Conservation (phyloP, 495 filamentous ascomycete genomes). For the Talaromyces proteolyticus region DNA sequence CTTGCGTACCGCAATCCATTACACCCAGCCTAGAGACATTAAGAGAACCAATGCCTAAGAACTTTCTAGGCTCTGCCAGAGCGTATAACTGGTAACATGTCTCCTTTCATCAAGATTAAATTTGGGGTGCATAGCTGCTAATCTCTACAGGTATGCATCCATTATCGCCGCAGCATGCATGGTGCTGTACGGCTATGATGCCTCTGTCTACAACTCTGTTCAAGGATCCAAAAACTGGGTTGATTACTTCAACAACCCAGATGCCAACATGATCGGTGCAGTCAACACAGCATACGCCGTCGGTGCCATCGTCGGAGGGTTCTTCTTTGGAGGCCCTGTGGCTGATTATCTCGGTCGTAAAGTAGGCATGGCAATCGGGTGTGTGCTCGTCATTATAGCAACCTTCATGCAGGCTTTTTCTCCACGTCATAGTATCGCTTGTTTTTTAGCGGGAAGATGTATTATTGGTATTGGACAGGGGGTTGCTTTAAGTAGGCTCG, state of each 20-base stretch:
- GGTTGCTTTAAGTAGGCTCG: constrained; percentile 56
- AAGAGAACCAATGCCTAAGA: too few relatives aligned
- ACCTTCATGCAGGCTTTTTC: constrained; percentile 59
- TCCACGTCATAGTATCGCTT: constrained; percentile 47
- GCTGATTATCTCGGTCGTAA: constrained; percentile 54
- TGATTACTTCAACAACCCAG: constrained; percentile 49
- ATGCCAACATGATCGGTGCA: constrained; percentile 43
- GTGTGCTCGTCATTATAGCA: constrained; percentile 50
- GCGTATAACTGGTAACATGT: too few relatives aligned
- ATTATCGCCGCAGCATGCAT: constrained; percentile 59
- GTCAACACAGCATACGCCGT: constrained; percentile 61
- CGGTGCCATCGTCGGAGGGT: constrained; percentile 56
- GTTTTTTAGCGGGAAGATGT: constrained; percentile 55
- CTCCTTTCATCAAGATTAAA: too few relatives aligned
- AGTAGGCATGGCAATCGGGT: constrained; percentile 51
- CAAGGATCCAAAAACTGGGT: constrained; percentile 55
- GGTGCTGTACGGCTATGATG: constrained; percentile 64
- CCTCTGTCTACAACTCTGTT: constrained; percentile 59
- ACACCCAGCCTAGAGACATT: too few relatives aligned
- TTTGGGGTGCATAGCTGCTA: too few relatives aligned
- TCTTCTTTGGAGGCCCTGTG: constrained; percentile 51
- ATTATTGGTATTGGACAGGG: constrained; percentile 62
- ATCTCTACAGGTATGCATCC: constrained; percentile 48
- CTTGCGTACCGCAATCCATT: too few relatives aligned
- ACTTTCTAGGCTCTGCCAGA: too few relatives aligned